These are phyloP conservation scores for Alternaria ventricosa DNA, from an alignment of 2,329 filamentous ascomycete genomes.

Conservation along the genomic window DNA sequence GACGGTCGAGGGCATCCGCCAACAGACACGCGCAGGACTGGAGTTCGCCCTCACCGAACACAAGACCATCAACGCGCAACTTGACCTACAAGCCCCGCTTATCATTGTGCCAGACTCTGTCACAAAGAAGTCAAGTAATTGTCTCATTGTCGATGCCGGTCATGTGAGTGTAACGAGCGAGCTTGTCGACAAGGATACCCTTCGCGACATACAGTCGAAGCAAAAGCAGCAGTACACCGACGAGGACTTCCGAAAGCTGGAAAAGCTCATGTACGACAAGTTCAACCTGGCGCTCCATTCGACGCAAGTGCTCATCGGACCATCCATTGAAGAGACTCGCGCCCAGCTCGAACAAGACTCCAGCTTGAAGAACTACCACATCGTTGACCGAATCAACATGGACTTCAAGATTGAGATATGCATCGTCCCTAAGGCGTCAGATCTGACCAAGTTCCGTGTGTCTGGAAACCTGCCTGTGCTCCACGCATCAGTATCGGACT, in stretches of 20 bases:
- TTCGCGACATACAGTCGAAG: constrained; percentile 89
- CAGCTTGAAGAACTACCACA: constrained; percentile 75
- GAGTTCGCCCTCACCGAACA: constrained; percentile 97
- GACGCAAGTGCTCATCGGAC: constrained; percentile 93
- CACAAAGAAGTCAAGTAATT: constrained; percentile 78
- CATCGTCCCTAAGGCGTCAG: constrained; percentile 94
- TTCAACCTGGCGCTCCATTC: constrained; percentile 92
- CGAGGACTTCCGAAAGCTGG: constrained; percentile 84
- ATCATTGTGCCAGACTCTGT: constrained; percentile 97
- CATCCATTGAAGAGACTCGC: constrained; percentile 89
- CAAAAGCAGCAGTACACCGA: constrained; percentile 87
- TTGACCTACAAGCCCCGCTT: constrained; percentile 93
- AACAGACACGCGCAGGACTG: constrained; percentile 93
- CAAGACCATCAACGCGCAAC: constrained; percentile 94
- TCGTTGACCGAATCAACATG: constrained; percentile 96
- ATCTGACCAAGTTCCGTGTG: constrained; percentile 88
- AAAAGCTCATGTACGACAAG: constrained; percentile 96
- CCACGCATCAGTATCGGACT: constrained; percentile 89
- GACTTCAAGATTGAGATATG: constrained; percentile 96
- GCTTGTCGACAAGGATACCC: constrained; percentile 86
- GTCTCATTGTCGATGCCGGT: constrained; percentile 93
- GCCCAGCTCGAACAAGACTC: constrained; percentile 74
- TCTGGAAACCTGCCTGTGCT: constrained; percentile 91
- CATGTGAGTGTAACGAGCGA: constrained; percentile 95
- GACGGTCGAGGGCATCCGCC: constrained; percentile 90